Evolutionary conservation across 495 filamentous ascomycete genomes (phyloP), one percentile per base, ranked within the genome.

Genomic region (Platismatia glauca): DNA sequence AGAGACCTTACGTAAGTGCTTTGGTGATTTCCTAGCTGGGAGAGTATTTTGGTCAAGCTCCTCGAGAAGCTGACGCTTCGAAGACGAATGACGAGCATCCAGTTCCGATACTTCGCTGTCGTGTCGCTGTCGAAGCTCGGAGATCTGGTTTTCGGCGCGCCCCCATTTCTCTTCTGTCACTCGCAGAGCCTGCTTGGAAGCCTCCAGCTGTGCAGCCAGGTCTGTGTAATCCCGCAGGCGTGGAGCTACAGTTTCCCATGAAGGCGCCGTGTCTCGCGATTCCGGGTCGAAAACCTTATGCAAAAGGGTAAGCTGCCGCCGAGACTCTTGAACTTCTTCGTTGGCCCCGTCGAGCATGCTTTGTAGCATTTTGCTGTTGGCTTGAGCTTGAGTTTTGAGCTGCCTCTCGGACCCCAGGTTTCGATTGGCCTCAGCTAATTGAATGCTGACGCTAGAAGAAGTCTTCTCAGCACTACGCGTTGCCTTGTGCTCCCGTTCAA

Each of bases 401-500:
- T 97, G 94, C 59, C 86, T 80, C 72, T 98, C 94, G 24, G 90
- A 91, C 67, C 97, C 94, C 18, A 98, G 81, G 59, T 84, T 92
- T 33, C 94, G 82, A 67, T 95, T 96, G 8, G 83, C 84, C 72
- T 98, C 94, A 0, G 90, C 89, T 6, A 98, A 76, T 70, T 98
- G 93, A 38, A 88, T 82, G 16, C 85, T 89, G 34, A 86, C 81
- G 31, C 82, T 86, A 2, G 93, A 96, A n/a, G 90, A 88, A 16
- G 84, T 82, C 67, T 95, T 94, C 74, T 98, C 94, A 20, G 94
- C 94, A 71, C 86, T 91, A 20, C 94, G 87, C 65, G 85, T 95
- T 44, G 86, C 86, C 75, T 97, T 94, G 67, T 94, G 92, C 72
- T 97, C 94, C 18, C 90, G 80, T 33, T 85, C 88, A 43, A 97